These are phyloP conservation scores for Inonotus obliquus DNA, from an alignment of 1,284 basidiomycete species.

Conservation along the genomic window DNA sequence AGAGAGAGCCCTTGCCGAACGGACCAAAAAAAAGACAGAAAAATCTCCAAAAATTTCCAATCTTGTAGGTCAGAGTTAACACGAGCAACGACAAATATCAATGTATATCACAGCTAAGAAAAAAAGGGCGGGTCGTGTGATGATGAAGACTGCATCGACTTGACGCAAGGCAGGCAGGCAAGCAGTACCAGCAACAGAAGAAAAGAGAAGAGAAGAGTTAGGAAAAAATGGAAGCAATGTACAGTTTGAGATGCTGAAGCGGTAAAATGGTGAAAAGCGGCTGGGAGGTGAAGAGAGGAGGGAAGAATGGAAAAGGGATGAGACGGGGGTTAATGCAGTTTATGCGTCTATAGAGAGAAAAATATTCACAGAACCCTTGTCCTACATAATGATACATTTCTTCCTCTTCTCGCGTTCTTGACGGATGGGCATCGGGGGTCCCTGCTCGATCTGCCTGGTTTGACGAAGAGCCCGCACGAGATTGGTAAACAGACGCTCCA, in stretches of 20 bases:
- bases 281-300: conserved; percentile 44
- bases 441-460: conserved; percentile 42
- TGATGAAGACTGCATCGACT: not conserved
- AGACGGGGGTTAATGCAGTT: not conserved
- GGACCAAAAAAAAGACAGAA: not conserved
- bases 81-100: not conserved
- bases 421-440: conserved; percentile 28
- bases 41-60: too few species aligned
- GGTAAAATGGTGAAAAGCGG: conserved; percentile 17
- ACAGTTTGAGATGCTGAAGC: conserved; percentile 7
- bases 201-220: not conserved
- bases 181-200: not conserved
- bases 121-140: not conserved
- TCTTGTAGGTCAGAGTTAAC: not conserved
- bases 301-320: not conserved
- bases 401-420: conserved; percentile 41
- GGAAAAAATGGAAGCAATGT: conserved; percentile 4
- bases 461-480: conserved; percentile 86
- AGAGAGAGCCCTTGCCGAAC: not conserved
- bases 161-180: too few species aligned
- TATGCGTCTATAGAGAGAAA: conserved; percentile 11
- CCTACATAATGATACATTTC: conserved; percentile 72
- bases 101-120: conserved; percentile 12
- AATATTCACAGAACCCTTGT: conserved; percentile 36
- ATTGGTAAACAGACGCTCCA: conserved; percentile 89